phyloP scores from a whole-genome alignment of 352 stramenopile species.

The Blastocystis sp. region DNA sequence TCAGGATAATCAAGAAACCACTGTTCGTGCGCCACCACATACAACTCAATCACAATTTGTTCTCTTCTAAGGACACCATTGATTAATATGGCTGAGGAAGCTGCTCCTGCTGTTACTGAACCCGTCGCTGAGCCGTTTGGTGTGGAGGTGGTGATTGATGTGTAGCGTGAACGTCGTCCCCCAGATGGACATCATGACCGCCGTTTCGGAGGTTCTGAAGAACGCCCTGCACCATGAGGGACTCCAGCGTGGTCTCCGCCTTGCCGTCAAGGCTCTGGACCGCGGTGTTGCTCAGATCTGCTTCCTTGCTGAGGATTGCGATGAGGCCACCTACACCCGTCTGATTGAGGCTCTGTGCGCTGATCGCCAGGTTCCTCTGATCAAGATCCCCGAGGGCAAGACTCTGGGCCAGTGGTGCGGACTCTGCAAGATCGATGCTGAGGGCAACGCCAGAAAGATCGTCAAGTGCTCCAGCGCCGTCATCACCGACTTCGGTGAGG shows the following conservation, averaged over 20 bases:
- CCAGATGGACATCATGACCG: constrained; percentile 73
- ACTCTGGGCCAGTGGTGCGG: constrained; percentile 96
- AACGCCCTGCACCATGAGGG: constrained; percentile 97
- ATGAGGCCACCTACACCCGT: constrained; percentile 98
- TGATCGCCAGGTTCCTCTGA: constrained; percentile 82
- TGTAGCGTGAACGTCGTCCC: constrained; percentile 49
- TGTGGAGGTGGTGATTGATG: neutral
- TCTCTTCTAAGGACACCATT: constrained; percentile 59
- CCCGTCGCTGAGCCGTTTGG: constrained; percentile 21
- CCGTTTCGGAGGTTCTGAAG: constrained; percentile 91
- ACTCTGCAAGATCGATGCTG: constrained; percentile 92
- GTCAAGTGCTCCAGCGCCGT: constrained; percentile 91
- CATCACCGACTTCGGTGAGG: constrained; percentile 98
- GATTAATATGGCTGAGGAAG: constrained; percentile 57
- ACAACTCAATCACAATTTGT: neutral
- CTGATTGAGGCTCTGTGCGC: constrained; percentile 82
- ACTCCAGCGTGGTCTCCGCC: constrained; percentile 92
- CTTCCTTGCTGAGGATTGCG: constrained; percentile 96
- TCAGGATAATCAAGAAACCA: neutral
- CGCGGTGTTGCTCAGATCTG: constrained; percentile 88
- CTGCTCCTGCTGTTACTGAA: constrained; percentile 55
- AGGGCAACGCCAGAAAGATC: constrained; percentile 92
- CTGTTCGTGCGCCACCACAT: neutral
- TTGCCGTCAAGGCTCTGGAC: constrained; percentile 96
- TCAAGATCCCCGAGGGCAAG: constrained; percentile 81